Evolutionary conservation across 805 yeast species (phyloP), one percentile per base, ranked within the genome.

Genomic region (Candida sonorensis): DNA sequence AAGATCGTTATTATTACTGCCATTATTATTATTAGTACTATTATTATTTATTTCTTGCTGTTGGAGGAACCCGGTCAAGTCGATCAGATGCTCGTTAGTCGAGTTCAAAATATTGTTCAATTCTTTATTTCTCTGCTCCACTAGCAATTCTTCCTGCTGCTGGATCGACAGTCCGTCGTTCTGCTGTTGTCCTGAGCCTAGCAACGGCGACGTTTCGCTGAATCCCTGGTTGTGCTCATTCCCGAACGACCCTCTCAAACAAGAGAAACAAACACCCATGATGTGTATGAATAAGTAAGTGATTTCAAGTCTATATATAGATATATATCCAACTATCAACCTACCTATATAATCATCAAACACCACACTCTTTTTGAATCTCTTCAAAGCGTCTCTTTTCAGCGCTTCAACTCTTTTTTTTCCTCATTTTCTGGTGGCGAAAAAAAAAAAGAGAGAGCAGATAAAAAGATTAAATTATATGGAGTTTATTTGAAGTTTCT

Each of bases 181-280:
- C n/a, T n/a, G n/a, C n/a, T n/a, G n/a, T n/a, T n/a, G n/a, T n/a
- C n/a, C n/a, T 26, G 18, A 12, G 5, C 21, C 43, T 17, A 55
- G 34, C 17, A 55, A 37, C 2, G 58, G 59, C 8, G 52, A 37
- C 8, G 43, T 48, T 30, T 55, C 61, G 20, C 46, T 53, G 20
- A 37, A 38, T n/a, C 43, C 45, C 14, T 45, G 51, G 24, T 50
- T 48, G 20, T 39, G 46, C 14, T 45, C 51, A 26, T 50, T 48
- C 20, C 38, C 46, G 11, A 29, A 18, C 3, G 36, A 17, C 5
- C 45, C 40, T 20, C 48, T 34, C 18, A 59, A 26, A 34, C 64
- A 59, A 4, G 63, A 58, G 5, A 58, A 40, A 31, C 61, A 57
- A 13, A 45, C 20, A 13, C 64, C 64, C 64, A 59, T 59, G 33